Evolutionary conservation across 148 eudicot species (phyloP), one percentile per base, ranked within the genome.

Genomic region (Mesembryanthemum crystallinum): DNA sequence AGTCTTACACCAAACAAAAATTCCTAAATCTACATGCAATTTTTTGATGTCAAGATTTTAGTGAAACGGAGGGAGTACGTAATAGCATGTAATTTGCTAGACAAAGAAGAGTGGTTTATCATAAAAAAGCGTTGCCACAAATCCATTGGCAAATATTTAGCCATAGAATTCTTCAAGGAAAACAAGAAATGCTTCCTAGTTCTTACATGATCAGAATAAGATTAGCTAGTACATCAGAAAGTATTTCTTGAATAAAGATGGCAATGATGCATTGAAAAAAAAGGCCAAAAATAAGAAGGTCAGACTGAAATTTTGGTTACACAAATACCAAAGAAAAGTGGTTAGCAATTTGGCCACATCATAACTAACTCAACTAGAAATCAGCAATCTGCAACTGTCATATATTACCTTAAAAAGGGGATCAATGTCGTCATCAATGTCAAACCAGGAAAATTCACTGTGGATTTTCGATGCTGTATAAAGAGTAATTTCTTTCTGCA

Each of bases 401-500:
- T 23, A 58, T 35, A 76, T 86, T 82, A 95, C 99, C 99, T 95
- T 95, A 83, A 95, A 95, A 27, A 95, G 90, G 65, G 99, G 96
- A 84, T 92, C 88, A 69, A 95, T 86, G 77, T 95, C 97, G 30
- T 87, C 94, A 85, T 95, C 99, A 78, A 92, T 90, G 83, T 95
- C 92, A 76, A 95, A 95, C 97, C 90, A 89, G 81, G 84, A 83
- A 81, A 95, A 95, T 65, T 92, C 99, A 61, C 88, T 88, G 81
- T 76, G 89, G 80, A 90, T 64, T 87, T 84, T 95, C 71, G 99
- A 89, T 79, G 99, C 97, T 70, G 99, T 92, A 79, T 95, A 95
- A 32, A 95, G 80, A 76, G 94, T 96, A 73, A 95, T 80, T 85
- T 95, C 99, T 88, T 95, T 95, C 99, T 95, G 97, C 88, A 86